A percentile compares a stretch with the other conserved stretches of the same genome.
phyloP scores from a whole-genome alignment of 202 grass and related monocot genomes.

The Schoenoplectus triqueter region DNA sequence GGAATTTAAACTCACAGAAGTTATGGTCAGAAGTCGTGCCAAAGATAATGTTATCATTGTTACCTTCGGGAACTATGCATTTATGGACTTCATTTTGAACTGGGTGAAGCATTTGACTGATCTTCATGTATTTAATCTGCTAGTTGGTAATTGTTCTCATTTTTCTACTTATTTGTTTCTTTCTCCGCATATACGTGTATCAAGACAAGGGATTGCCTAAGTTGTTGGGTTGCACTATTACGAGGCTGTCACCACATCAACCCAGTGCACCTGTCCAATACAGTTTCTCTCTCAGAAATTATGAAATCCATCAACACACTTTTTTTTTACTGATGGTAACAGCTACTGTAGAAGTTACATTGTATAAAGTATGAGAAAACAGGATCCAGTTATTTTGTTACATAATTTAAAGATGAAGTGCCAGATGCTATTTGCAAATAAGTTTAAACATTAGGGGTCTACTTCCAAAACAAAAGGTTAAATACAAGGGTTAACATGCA shows the following conservation, averaged over 20 bases:
- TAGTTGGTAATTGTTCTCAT: conserved; percentile 61
- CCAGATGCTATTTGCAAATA: not conserved
- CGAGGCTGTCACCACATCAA: not conserved
- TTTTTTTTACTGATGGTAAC: conserved; percentile 3
- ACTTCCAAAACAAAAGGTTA: not conserved
- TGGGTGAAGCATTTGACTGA: conserved; percentile 87
- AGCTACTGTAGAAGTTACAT: not conserved
- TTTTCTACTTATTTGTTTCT: not conserved
- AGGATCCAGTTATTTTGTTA: conserved; percentile 9
- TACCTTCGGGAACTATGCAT: conserved; percentile 90
- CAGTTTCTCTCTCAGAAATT: not conserved
- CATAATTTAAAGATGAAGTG: not conserved
- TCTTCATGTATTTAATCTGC: conserved; percentile 67
- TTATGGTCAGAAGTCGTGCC: conserved; percentile 66
- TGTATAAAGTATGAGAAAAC: not conserved
- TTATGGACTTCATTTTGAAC: conserved; percentile 89
- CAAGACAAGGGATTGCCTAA: not conserved
- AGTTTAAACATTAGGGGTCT: not conserved
- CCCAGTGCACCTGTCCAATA: conserved; percentile 1
- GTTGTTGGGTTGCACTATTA: not conserved
- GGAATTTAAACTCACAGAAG: conserved; percentile 68
- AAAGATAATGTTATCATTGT: conserved; percentile 73
- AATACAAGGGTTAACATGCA: not conserved
- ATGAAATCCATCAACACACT: not conserved
- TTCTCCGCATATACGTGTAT: conserved; percentile 7